These are phyloP conservation scores for Drechslera avenae DNA, from an alignment of 2,329 filamentous ascomycete genomes.

Conservation along the genomic window DNA sequence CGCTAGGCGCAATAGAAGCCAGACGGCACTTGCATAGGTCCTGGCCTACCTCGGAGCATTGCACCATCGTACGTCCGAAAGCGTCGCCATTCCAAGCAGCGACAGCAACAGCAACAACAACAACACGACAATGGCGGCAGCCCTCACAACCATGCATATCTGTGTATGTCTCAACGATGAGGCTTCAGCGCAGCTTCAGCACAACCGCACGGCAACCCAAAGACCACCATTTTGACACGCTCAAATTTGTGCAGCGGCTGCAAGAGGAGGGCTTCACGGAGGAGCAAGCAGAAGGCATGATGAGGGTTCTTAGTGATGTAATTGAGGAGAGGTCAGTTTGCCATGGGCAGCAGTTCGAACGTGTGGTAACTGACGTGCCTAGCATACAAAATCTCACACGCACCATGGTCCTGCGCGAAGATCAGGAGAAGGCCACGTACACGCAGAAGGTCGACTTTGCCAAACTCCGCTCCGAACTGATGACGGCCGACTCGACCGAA, in stretches of 20 bases:
- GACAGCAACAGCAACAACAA: neutral
- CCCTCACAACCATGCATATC: conserved; percentile 5
- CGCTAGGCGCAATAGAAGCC: conserved; percentile 18
- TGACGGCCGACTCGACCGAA: conserved; percentile 90
- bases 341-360: neutral
- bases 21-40: conserved; percentile 18
- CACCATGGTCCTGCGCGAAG: conserved; percentile 97
- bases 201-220: conserved; percentile 64
- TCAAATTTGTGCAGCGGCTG: conserved; percentile 93
- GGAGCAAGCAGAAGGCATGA: conserved; percentile 95
- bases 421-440: conserved; percentile 78
- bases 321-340: conserved; percentile 81
- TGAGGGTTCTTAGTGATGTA: conserved; percentile 94
- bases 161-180: conserved; percentile 9
- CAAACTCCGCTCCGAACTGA: conserved; percentile 90
- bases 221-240: conserved; percentile 96
- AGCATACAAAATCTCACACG: conserved; percentile 96
- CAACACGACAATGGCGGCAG: conserved; percentile 10
- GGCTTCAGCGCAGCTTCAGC: conserved; percentile 62
- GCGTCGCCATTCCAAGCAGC: conserved; percentile 14
- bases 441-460: conserved; percentile 96
- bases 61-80: conserved; percentile 15
- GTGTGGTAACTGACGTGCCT: conserved; percentile 6
- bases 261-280: conserved; percentile 93
- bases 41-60: conserved; percentile 20